Evolutionary conservation across 306 rosid genomes (phyloP), one percentile per base, ranked within the genome.

Genomic region (Corylus avellana): DNA sequence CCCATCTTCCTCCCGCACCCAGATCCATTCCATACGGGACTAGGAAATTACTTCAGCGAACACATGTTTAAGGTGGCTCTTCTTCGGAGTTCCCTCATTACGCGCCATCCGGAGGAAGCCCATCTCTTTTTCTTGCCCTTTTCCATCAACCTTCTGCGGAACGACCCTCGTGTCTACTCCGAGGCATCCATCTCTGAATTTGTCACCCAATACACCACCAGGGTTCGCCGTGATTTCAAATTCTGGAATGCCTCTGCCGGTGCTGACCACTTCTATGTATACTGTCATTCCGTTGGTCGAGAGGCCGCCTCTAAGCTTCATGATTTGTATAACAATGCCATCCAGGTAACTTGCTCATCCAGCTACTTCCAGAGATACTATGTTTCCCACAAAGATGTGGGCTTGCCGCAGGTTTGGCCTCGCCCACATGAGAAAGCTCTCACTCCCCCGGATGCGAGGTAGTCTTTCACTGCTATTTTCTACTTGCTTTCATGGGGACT

Each of bases 21-120:
- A 25, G 18, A 83, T 57, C 82, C 86, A 9, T 78, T 57, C 44
- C 13, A 78, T 58, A 79, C 86, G 0, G 57, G 54, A 58, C 53
- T 73, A 25, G 86, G 86, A 57, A 83, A 83, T 74, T 78, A 83
- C 86, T 83, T 73, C 77, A 83, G 86, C 56, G 86, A 83, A 58
- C 86, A 83, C 86, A 83, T 83, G 76, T 83, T 83, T 70, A 83
- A 83, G 72, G 29, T 74, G 7, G 48, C 82, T 3, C 82, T 83
- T 9, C 72, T 83, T n/a, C 35, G 17, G 11, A 78, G 82, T 73
- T 49, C 79, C 32, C 59, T 83, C 37, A 25, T 58, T 12, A 78
- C 86, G 5, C 5, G 25, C 17, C 29, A 66, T 17, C 73, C 86
- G 5, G 58, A 78, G 17, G 22, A 78, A 39, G 83, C 86, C 46